Base-by-base conservation (phyloP, 331 rosid species). In the Malus hybrid region DNA sequence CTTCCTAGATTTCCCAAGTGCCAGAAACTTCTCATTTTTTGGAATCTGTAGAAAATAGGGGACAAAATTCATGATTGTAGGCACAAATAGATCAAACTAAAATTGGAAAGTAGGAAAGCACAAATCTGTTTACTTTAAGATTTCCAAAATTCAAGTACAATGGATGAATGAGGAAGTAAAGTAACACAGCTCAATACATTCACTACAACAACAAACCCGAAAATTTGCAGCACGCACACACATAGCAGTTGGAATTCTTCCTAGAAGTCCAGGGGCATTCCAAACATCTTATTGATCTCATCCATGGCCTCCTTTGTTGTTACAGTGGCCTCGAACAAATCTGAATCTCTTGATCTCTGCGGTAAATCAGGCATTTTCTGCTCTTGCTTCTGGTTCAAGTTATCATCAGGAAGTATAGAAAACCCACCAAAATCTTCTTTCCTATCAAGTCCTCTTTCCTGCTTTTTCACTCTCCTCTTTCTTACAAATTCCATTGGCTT, bases 231-330 rank as follows among this genome's bases (percentile, higher is more conserved):
- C 12, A 46, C 66, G 44, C 20, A 29, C 24, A 15, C 24, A 12
- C 77, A 10, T 14, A 56, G 46, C 56, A 12, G 11, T 30, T 64
- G 48, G 1, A 18, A 18, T 53, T 53, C 26, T 64, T n/a, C 61
- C 84, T 87, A 89, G 76, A 89, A 86, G 77, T 90, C 76, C 84
- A 94, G 66, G 24, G 99, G 96, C 97, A 86, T 83, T 50, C 82
- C 89, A 78, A 95, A 95, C 99, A 95, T 84, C 73, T 89, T 85
- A 83, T 92, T 95, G 66, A 95, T 95, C 68, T 95, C 96, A 65
- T 90, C 96, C 87, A 88, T 82, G 74, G 97, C 99, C 76, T 90
- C 91, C 88, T 85, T 92, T 65, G 96, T 95, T 68, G 76, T 79
- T 53, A 90, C 42, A 34, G 97, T 92, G 71, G 97, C 93, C 87